Conservation (phyloP, 129 eudicot genomes). For the Escallonia rubra region DNA sequence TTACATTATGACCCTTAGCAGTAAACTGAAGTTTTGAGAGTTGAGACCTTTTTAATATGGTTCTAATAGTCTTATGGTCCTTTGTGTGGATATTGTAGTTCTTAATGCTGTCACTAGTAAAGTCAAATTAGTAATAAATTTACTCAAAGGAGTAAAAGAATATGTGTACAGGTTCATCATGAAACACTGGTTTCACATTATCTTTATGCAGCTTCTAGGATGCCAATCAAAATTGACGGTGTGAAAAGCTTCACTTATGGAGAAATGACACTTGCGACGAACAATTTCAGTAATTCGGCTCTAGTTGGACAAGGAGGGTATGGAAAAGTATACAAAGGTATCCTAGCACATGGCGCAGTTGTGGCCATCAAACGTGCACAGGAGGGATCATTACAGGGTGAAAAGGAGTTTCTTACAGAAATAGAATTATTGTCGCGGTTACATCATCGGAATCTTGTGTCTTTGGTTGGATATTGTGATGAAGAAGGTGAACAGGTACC, state of each 20-base stretch:
- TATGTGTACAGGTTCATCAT: too few species aligned
- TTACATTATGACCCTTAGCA: too few species aligned
- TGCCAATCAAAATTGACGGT: conserved; percentile 64
- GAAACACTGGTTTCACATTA: not conserved
- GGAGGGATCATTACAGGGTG: conserved; percentile 80
- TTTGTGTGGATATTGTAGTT: not conserved
- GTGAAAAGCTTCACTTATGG: conserved; percentile 61
- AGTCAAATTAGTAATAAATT: too few species aligned
- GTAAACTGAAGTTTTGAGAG: not conserved
- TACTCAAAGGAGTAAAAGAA: too few species aligned
- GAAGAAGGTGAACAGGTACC: conserved; percentile 84
- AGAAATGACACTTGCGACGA: conserved; percentile 66
- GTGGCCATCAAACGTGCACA: conserved; percentile 86
- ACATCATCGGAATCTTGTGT: conserved; percentile 74
- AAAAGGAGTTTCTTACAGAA: conserved; percentile 77
- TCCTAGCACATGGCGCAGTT: conserved; percentile 52
- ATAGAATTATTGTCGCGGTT: conserved; percentile 72
- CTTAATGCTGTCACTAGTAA: too few species aligned
- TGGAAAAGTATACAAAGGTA: conserved; percentile 75
- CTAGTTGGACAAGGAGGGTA: conserved; percentile 83
- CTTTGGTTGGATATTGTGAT: conserved; percentile 73
- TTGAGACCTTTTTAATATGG: not conserved
- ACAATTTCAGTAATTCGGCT: conserved; percentile 38
- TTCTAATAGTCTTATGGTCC: not conserved
- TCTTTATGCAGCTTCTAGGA: conserved; percentile 46